These are phyloP conservation scores for Tilletia horrida DNA, from an alignment of 1,284 basidiomycete genomes.

Conservation along the genomic window DNA sequence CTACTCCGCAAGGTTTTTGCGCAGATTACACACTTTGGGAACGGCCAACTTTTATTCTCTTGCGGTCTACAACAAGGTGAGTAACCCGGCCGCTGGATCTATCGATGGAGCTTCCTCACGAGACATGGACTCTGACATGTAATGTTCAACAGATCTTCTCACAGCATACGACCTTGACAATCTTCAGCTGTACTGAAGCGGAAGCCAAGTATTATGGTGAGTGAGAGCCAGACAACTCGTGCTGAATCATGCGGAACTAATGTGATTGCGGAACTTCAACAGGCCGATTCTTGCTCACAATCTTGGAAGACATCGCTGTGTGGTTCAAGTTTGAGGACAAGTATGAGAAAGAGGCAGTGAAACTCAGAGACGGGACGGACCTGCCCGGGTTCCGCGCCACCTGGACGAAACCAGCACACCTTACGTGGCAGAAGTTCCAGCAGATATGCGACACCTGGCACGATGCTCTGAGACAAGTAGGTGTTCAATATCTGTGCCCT, in stretches of 20 bases:
- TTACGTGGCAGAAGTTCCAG: slow-evolving; percentile 71
- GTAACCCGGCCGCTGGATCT: slow-evolving; percentile 51
- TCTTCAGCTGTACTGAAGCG: slow-evolving; percentile 91
- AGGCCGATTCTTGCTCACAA: slow-evolving; percentile 67
- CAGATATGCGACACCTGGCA: slow-evolving; percentile 78
- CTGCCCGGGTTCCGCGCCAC: slow-evolving; percentile 48
- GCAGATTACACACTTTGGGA: slow-evolving; percentile 77
- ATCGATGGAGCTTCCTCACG: background rate
- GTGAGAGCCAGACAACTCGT: slow-evolving; percentile 51
- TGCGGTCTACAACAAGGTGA: slow-evolving; percentile 77
- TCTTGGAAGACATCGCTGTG: slow-evolving; percentile 69
- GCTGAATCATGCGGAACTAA: background rate
- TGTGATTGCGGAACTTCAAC: background rate
- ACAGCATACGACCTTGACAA: slow-evolving; percentile 64
- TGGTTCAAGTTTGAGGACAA: slow-evolving; percentile 70
- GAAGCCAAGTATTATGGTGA: slow-evolving; percentile 88
- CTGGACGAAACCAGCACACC: slow-evolving; percentile 55
- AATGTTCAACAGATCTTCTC: slow-evolving; percentile 25
- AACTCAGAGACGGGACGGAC: slow-evolving; percentile 41
- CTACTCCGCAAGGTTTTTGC: slow-evolving; percentile 86
- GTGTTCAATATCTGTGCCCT: slow-evolving; percentile 19
- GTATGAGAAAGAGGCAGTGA: slow-evolving; percentile 58
- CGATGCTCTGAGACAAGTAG: slow-evolving; percentile 62
- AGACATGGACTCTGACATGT: background rate
- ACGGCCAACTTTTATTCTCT: slow-evolving; percentile 83